Conservation (phyloP, 345 rosid genomes). For the Murraya paniculata region DNA sequence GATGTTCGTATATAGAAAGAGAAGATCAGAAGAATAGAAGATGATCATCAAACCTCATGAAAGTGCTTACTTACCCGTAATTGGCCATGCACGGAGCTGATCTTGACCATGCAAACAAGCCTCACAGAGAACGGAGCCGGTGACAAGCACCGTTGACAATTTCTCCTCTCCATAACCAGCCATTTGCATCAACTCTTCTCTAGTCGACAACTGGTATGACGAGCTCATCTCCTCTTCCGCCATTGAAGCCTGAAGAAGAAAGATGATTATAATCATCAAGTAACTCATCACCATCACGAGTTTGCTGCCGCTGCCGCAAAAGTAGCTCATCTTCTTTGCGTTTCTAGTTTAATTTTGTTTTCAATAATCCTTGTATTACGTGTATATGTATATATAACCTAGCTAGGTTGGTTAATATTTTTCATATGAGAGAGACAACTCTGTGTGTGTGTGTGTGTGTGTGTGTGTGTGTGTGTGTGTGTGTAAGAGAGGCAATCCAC, state of each 20-base stretch:
- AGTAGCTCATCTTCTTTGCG: slow-evolving; percentile 49
- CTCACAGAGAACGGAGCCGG: slow-evolving; percentile 47
- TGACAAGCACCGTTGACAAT: slow-evolving; percentile 53
- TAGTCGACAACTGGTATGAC: slow-evolving; percentile 23
- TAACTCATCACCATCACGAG: background rate
- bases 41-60: no score
- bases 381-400: background rate
- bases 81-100: slow-evolving; percentile 38
- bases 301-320: slow-evolving; percentile 22
- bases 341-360: background rate
- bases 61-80: slow-evolving; percentile 29
- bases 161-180: slow-evolving; percentile 74
- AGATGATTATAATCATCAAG: slow-evolving; percentile 13
- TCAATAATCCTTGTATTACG: background rate
- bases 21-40: background rate
- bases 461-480: no score
- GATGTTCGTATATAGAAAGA: no score
- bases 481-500: background rate
- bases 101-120: slow-evolving; percentile 25
- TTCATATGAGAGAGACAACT: no score
- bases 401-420: no score
- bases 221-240: slow-evolving; percentile 14
- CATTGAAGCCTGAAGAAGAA: slow-evolving; percentile 1
- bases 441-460: no score
- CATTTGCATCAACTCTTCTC: slow-evolving; percentile 54